Evolutionary conservation across 163 green algal genomes (phyloP).

Genomic region (Chlorella variabilis): DNA sequence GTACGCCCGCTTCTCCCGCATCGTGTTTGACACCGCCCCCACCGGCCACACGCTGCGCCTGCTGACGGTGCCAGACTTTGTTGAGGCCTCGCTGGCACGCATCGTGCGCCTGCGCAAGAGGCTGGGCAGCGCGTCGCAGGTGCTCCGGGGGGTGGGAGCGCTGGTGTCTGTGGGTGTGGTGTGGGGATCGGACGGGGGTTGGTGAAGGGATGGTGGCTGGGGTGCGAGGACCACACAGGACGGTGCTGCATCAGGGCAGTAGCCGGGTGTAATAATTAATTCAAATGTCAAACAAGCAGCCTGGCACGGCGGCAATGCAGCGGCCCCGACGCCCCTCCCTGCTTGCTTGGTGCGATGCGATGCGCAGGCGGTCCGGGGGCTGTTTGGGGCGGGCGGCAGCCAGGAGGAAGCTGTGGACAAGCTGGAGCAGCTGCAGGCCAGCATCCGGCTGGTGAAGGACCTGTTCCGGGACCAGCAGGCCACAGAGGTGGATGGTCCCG

Average conservation of each 20-base stretch:
- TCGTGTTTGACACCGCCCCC: slow-evolving; percentile 98
- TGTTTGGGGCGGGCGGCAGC: slow-evolving; percentile 81
- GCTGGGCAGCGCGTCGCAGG: slow-evolving; percentile 70
- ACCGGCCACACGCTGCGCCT: slow-evolving; percentile 95
- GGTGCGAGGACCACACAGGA: no score
- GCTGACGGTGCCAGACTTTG: slow-evolving; percentile 91
- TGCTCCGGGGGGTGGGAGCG: no score
- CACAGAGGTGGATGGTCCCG: slow-evolving; percentile 92
- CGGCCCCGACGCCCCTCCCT: no score
- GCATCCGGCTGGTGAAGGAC: slow-evolving; percentile 72
- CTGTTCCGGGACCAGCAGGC: slow-evolving; percentile 84
- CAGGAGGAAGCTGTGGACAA: slow-evolving; percentile 86
- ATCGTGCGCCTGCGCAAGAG: slow-evolving; percentile 87
- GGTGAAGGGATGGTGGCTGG: neutral
- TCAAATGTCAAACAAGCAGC: no score
- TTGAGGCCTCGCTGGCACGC: slow-evolving; percentile 71
- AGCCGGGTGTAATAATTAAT: no score
- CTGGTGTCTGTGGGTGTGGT: no score
- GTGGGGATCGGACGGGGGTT: no score
- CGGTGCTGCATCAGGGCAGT: no score
- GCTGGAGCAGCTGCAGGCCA: slow-evolving; percentile 79
- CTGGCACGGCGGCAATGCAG: no score
- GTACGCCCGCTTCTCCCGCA: slow-evolving; percentile 94
- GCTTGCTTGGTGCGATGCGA: neutral
- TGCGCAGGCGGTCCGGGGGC: slow-evolving; percentile 68